Conservation (phyloP, 352 stramenopile genomes). For the Globisporangium carolinianum region DNA sequence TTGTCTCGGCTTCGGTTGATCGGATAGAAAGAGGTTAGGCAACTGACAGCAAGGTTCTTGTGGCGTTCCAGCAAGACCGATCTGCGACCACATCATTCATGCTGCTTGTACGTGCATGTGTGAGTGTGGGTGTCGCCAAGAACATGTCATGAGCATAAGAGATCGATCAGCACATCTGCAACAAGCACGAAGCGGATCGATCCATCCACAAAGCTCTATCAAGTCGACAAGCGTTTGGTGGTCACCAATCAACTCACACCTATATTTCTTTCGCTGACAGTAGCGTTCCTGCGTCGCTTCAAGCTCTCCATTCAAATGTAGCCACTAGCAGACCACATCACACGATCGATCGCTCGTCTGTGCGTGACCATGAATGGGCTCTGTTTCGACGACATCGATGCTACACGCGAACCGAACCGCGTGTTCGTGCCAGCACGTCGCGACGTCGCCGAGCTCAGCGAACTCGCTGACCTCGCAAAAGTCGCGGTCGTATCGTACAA, state of each 20-base stretch:
- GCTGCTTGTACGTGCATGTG: no score
- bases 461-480: slow-evolving; percentile 45
- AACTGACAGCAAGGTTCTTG: no score
- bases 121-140: no score
- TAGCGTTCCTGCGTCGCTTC: neutral
- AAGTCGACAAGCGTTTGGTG: neutral
- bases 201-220: neutral
- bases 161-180: no score
- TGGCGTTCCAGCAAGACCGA: no score
- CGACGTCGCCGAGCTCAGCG: slow-evolving; percentile 33
- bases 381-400: neutral
- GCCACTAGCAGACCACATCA: neutral
- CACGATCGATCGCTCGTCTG: no score
- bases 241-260: neutral
- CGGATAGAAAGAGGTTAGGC: no score
- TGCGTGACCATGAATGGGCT: no score
- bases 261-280: neutral
- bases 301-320: neutral
- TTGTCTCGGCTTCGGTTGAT: no score
- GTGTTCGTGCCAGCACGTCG: slow-evolving; percentile 39
- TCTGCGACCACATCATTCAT: no score
- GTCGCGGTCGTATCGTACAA: slow-evolving; percentile 78
- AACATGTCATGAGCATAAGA: no score
- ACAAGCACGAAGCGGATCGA: no score
- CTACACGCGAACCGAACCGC: slow-evolving; percentile 6